Conservation (phyloP, 225 moss, liverwort and hornwort genomes). For the Ulota crispa region DNA sequence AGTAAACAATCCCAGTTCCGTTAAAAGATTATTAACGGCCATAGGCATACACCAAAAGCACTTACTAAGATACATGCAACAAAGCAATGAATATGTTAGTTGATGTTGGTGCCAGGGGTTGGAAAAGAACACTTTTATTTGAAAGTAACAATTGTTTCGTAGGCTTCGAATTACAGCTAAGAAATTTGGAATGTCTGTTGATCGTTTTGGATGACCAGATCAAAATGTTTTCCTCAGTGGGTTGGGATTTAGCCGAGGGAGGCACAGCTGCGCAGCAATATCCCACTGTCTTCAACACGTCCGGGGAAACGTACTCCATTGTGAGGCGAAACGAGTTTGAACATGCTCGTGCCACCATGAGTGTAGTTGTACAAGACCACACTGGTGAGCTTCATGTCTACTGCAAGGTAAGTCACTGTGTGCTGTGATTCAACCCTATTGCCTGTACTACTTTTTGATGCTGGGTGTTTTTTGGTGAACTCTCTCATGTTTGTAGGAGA, state of each 20-base stretch:
- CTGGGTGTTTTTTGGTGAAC: background rate
- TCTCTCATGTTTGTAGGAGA: background rate
- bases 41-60: background rate
- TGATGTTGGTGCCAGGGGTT: background rate
- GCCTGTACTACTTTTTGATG: background rate
- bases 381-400: constrained; percentile 61
- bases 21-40: background rate
- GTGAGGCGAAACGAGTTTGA: constrained; percentile 62
- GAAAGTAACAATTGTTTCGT: background rate
- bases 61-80: background rate
- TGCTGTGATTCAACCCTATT: background rate
- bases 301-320: constrained; percentile 40
- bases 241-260: constrained; percentile 60
- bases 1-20: background rate
- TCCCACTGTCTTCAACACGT: constrained; percentile 25
- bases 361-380: constrained; percentile 59
- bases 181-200: background rate
- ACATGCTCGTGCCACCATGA: constrained; percentile 68
- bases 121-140: background rate
- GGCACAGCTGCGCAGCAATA: constrained; percentile 28
- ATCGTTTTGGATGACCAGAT: constrained; percentile 39
- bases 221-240: constrained; percentile 75
- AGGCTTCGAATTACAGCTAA: background rate
- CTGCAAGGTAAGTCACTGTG: constrained; percentile 47
- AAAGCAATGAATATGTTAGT: background rate